phyloP scores from a whole-genome alignment of 2,329 filamentous ascomycete species.

The Diplodia corticola region DNA sequence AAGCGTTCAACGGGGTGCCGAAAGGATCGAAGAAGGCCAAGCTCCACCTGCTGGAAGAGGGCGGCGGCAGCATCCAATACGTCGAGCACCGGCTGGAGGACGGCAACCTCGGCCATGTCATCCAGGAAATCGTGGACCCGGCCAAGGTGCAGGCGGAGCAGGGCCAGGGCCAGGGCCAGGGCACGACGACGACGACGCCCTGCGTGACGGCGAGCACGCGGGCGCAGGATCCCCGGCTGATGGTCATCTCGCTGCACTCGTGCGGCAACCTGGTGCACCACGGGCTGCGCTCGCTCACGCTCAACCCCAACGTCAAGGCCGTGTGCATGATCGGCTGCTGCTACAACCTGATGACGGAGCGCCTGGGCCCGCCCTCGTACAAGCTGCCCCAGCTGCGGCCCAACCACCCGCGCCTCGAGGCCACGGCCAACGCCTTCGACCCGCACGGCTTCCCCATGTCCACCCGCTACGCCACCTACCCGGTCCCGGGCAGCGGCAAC shows the following conservation, averaged over 20 bases:
- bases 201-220: constrained; percentile 33
- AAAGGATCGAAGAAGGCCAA: constrained; percentile 28
- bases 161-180: constrained; percentile 28
- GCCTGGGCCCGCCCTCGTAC: constrained; percentile 81
- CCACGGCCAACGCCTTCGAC: constrained; percentile 72
- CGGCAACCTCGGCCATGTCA: constrained; percentile 68
- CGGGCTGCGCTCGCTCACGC: constrained; percentile 78
- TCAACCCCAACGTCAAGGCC: constrained; percentile 83
- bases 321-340: constrained; percentile 97
- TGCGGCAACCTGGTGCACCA: constrained; percentile 98
- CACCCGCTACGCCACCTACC: constrained; percentile 59
- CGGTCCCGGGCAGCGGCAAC: constrained; percentile 21
- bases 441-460: constrained; percentile 96
- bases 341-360: constrained; percentile 94
- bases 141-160: constrained; percentile 33
- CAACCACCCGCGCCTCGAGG: constrained; percentile 66
- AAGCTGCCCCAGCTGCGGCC: constrained; percentile 78
- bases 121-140: constrained; percentile 60
- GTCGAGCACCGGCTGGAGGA: constrained; percentile 72
- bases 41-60: constrained; percentile 53
- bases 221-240: constrained; percentile 52
- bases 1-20: neutral
- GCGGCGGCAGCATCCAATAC: constrained; percentile 73
- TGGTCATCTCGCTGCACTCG: constrained; percentile 94
- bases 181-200: constrained; percentile 30